A percentile compares a stretch with the other conserved stretches of the same genome.
Evolutionary conservation across 1,284 basidiomycete species (phyloP).

Genomic region (Ustilago nuda): DNA sequence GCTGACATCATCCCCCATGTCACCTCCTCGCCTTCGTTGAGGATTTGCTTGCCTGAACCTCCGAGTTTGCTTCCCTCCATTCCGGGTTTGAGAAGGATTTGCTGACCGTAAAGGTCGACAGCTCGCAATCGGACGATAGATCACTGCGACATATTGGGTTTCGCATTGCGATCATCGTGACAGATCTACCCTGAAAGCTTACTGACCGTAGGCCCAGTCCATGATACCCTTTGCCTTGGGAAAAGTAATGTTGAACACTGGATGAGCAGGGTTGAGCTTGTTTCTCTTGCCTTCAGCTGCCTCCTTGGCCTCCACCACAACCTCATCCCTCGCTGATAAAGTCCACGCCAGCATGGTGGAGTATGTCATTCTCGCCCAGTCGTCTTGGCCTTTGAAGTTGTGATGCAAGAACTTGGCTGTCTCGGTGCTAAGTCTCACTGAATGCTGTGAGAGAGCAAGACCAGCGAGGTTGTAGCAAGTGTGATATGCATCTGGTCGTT

Average conservation of each 20-base stretch:
- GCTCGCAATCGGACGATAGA: too few species aligned
- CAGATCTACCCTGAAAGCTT: neutral
- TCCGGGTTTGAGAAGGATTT: too few species aligned
- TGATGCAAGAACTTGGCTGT: slow-evolving; percentile 17
- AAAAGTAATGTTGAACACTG: slow-evolving; percentile 61
- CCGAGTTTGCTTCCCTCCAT: too few species aligned
- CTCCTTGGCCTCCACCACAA: slow-evolving; percentile 39
- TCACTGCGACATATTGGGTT: neutral
- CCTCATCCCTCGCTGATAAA: slow-evolving; percentile 26
- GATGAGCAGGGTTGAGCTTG: slow-evolving; percentile 55
- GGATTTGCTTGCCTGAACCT: too few species aligned
- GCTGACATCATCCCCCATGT: too few species aligned
- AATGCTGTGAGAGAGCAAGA: slow-evolving; percentile 61
- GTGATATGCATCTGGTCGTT: slow-evolving; percentile 73
- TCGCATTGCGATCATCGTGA: neutral
- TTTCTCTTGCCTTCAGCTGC: slow-evolving; percentile 26
- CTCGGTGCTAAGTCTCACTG: slow-evolving; percentile 44
- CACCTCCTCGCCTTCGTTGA: too few species aligned
- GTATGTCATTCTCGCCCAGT: slow-evolving; percentile 51
- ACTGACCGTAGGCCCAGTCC: slow-evolving; percentile 59
- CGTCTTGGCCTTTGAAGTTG: slow-evolving; percentile 16
- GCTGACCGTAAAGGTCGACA: too few species aligned
- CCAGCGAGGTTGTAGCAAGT: slow-evolving; percentile 69
- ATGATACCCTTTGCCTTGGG: slow-evolving; percentile 52
- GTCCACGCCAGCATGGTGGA: slow-evolving; percentile 50